phyloP scores from a whole-genome alignment of 1,284 basidiomycete species.

The Austropuccinia psidii region DNA sequence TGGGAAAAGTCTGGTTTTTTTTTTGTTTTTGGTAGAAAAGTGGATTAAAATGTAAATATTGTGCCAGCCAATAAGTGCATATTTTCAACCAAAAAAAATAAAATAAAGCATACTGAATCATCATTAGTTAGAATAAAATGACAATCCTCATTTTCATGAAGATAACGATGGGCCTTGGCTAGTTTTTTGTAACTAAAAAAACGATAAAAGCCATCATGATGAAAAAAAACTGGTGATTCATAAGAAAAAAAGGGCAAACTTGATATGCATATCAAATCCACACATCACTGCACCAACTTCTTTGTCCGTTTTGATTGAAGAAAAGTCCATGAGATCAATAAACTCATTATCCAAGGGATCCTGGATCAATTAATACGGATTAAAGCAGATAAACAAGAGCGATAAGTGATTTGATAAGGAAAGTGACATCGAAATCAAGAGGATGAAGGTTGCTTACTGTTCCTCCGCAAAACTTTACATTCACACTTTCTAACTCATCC shows the following conservation, averaged over 20 bases:
- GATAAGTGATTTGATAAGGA: background rate
- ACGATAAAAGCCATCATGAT: no score
- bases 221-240: constrained; percentile 14
- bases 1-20: constrained; percentile 22
- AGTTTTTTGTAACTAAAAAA: constrained; percentile 82
- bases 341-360: constrained; percentile 73
- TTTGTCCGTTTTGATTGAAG: constrained; percentile 64
- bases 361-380: constrained; percentile 50
- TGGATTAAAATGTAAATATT: constrained; percentile 3
- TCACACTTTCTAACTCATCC: constrained; percentile 79
- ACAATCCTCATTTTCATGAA: constrained; percentile 67
- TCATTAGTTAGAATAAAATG: constrained; percentile 87
- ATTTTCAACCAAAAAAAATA: constrained; percentile 14
- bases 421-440: background rate
- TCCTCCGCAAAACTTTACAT: constrained; percentile 71
- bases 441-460: constrained; percentile 54
- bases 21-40: constrained; percentile 9
- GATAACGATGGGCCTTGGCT: constrained; percentile 84
- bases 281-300: constrained; percentile 81
- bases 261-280: constrained; percentile 58
- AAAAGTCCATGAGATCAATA: constrained; percentile 61
- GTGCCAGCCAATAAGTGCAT: constrained; percentile 2
- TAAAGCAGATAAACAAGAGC: background rate
- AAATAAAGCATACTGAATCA: constrained; percentile 57
- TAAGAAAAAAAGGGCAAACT: constrained; percentile 1